Base-by-base conservation (phyloP, 2,329 filamentous ascomycete genomes). In the Zasmidium citrigriseum region DNA sequence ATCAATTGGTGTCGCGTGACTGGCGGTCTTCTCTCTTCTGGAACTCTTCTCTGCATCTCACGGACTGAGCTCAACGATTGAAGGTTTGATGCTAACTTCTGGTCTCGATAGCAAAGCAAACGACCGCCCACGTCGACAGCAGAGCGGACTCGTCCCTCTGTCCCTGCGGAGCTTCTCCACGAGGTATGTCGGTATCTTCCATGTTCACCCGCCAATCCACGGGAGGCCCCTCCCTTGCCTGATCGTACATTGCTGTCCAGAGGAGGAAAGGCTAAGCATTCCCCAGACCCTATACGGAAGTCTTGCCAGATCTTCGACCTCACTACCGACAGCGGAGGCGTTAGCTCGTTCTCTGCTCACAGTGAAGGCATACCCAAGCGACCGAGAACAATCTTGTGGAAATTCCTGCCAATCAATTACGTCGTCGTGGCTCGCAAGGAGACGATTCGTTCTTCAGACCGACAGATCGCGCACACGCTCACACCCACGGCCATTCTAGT, bases 291-390 rank as follows among this genome's bases (percentile, higher is more conserved):
- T 74, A 67, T 72, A 74, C 74, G 72, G 70, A 65, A 66, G 69
- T 63, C 62, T 60, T 64, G 63, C 66, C 61, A 69, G 67, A 69
- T 67, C 61, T 60, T 62, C 64, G 56, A 59, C 65, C 65, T 64
- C 60, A 65, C 58, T 64, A 64, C 61, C 69, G 69, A 63, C 68
- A 71, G 78, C 72, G 78, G 79, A 81, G 77, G 77, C 79, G 79
- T 82, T 82, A 80, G 76, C 74, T 81, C 79, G 79, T 78, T 77
- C 74, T 82, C 77, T 81, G 75, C 78, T 73, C 58, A 72, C 73
- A 73, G 67, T 68, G 58, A 49, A 57, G 61, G 61, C 55, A 61
- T 65, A 61, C 60, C 60, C 64, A 58, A 56, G 58, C 61, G 48
- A 64, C 64, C 62, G 68, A 68, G 69, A 70, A 70, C 65, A 66